These are phyloP conservation scores for Diplocarpon mali DNA, from an alignment of 2,329 filamentous ascomycete species.

Conservation along the genomic window DNA sequence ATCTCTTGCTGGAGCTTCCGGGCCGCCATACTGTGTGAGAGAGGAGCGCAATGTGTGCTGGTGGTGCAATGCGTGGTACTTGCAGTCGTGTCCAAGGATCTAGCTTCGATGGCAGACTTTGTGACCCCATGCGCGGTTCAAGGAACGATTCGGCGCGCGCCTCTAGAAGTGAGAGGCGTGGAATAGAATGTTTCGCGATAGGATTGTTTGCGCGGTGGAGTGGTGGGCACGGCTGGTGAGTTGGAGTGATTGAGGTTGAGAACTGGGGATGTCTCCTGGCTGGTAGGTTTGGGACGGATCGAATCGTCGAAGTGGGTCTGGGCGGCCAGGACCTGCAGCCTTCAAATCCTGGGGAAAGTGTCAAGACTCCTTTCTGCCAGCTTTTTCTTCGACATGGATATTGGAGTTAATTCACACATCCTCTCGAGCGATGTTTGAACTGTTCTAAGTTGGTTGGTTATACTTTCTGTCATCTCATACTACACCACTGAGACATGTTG, in stretches of 20 bases:
- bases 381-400: too few species aligned
- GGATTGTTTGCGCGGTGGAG: background rate
- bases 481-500: too few species aligned
- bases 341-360: conserved; percentile 9
- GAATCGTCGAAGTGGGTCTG: background rate
- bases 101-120: conserved; percentile 18
- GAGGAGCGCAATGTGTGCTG: conserved; percentile 9
- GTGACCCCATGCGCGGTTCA: conserved; percentile 20
- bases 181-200: background rate
- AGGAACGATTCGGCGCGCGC: conserved; percentile 10
- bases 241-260: background rate
- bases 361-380: background rate
- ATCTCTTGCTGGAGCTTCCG: conserved; percentile 97
- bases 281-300: background rate
- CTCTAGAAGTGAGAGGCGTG: background rate
- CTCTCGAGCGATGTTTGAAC: too few species aligned
- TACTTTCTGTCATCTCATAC: too few species aligned
- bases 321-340: conserved; percentile 3
- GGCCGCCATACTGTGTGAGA: conserved; percentile 62
- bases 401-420: too few species aligned
- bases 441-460: too few species aligned
- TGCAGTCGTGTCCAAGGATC: conserved; percentile 22
- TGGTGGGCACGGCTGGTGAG: background rate
- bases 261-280: conserved; percentile 1
- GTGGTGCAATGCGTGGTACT: conserved; percentile 13